A percentile compares a stretch with the other conserved stretches of the same genome.
Conservation (phyloP, 2,329 filamentous ascomycete species). For the Colletotrichum sublineola region DNA sequence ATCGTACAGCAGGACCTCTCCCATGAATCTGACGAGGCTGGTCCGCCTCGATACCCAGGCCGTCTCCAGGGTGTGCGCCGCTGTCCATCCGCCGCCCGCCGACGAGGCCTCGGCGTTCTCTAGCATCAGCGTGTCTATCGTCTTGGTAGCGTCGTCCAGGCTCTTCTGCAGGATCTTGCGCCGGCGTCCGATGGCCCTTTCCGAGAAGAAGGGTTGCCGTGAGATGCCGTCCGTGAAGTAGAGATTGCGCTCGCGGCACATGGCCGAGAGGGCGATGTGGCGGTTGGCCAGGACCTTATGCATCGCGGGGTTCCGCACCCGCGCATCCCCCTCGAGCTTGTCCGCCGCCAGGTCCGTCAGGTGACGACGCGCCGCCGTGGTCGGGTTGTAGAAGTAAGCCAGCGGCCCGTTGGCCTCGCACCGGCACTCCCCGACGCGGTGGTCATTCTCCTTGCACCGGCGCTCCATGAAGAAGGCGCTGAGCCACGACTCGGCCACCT, state of each 20-base stretch:
- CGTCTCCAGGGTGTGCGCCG: conserved; percentile 23
- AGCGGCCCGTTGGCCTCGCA: conserved; percentile 39
- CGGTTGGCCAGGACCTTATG: conserved; percentile 8
- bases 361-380: conserved; percentile 29
- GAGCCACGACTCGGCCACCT: conserved; percentile 20
- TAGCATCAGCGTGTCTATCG: not conserved
- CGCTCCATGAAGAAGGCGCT: conserved; percentile 34
- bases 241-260: conserved; percentile 15
- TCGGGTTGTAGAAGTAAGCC: conserved; percentile 39
- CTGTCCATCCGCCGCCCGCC: conserved; percentile 6
- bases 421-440: conserved; percentile 22
- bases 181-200: conserved; percentile 6
- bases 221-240: conserved; percentile 33
- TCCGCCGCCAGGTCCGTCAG: conserved; percentile 22
- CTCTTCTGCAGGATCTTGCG: conserved; percentile 15
- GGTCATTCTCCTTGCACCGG: conserved; percentile 39
- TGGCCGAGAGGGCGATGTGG: conserved; percentile 7
- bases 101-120: not conserved
- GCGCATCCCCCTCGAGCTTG: conserved; percentile 5
- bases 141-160: not conserved
- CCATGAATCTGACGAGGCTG: conserved; percentile 29
- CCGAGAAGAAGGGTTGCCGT: conserved; percentile 31
- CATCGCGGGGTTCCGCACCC: conserved; percentile 2
- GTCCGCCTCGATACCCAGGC: conserved; percentile 1
- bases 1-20: conserved; percentile 28